These are phyloP conservation scores for Dryadomyces quercus-mongolicae DNA, from an alignment of 2,329 filamentous ascomycete species.

Conservation along the genomic window DNA sequence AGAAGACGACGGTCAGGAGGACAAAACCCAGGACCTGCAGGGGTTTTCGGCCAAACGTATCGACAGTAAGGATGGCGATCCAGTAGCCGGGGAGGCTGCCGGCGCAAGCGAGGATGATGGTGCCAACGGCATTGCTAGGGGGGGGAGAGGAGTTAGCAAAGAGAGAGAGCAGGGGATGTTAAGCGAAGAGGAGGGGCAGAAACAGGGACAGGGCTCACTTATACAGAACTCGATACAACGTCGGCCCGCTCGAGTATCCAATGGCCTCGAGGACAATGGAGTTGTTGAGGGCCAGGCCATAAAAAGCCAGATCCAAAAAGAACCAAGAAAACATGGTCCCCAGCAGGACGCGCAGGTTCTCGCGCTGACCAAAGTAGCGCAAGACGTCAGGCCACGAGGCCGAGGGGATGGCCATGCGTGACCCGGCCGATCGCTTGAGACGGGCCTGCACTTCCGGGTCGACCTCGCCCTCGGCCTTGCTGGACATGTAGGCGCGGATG, in stretches of 20 bases:
- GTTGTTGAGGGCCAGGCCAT: conserved; percentile 65
- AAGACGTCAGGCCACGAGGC: conserved; percentile 59
- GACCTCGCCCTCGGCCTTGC: conserved; percentile 32
- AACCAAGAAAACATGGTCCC: conserved; percentile 77
- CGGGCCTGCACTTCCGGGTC: conserved; percentile 36
- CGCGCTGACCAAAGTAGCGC: conserved; percentile 56
- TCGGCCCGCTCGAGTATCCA: conserved; percentile 52
- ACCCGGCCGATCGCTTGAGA: conserved; percentile 35
- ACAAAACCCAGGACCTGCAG: conserved; percentile 56
- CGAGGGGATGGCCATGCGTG: conserved; percentile 37
- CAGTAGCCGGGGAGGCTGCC: conserved; percentile 73
- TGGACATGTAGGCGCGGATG: conserved; percentile 46
- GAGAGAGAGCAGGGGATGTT: neutral
- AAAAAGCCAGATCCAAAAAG: conserved; percentile 60
- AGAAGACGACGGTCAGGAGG: conserved; percentile 49
- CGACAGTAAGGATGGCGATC: conserved; percentile 60
- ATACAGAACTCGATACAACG: conserved; percentile 56
- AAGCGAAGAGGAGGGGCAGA: neutral
- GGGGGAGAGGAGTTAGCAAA: neutral
- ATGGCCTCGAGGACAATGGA: conserved; percentile 59
- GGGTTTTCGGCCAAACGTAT: conserved; percentile 65
- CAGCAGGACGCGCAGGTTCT: conserved; percentile 57
- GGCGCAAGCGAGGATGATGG: conserved; percentile 65
- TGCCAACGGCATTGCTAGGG: conserved; percentile 51
- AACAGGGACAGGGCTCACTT: conserved; percentile 24